Conservation (phyloP, 768 basidiomycete genomes). For the Lentinula lateritia region DNA sequence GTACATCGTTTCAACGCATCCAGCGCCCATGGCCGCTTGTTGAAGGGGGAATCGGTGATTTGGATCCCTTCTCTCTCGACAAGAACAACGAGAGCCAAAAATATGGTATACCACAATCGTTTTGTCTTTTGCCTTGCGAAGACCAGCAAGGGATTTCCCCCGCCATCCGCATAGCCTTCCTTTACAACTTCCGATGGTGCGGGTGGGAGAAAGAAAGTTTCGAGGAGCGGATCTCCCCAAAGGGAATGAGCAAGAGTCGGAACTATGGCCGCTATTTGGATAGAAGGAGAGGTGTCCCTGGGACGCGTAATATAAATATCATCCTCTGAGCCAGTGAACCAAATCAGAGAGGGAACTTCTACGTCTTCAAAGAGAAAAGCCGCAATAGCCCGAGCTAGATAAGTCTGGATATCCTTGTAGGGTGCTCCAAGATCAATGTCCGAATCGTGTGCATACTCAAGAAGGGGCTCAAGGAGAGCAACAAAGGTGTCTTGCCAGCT, state of each 20-base stretch:
- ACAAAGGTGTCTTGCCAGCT: slow-evolving; percentile 79
- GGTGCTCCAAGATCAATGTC: slow-evolving; percentile 21
- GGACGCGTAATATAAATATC: slow-evolving; percentile 48
- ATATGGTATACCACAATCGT: slow-evolving; percentile 70
- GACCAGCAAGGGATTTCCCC: slow-evolving; percentile 43
- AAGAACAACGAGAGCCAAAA: slow-evolving; percentile 52
- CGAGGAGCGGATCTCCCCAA: slow-evolving; percentile 76
- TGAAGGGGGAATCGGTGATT: slow-evolving; percentile 12
- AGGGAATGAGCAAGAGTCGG: slow-evolving; percentile 49
- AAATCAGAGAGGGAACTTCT: slow-evolving; percentile 62
- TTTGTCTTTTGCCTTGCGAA: slow-evolving; percentile 72
- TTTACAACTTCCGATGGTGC: slow-evolving; percentile 35
- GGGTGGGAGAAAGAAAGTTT: slow-evolving; percentile 52
- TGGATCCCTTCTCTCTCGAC: slow-evolving; percentile 25
- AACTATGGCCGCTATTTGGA: slow-evolving; percentile 39
- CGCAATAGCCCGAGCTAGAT: slow-evolving; percentile 65
- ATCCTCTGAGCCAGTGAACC: slow-evolving; percentile 55
- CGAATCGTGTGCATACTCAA: slow-evolving; percentile 32
- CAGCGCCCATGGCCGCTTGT: slow-evolving; percentile 34
- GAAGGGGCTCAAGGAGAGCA: slow-evolving; percentile 45
- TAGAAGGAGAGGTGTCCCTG: slow-evolving; percentile 15
- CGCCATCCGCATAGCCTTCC: slow-evolving; percentile 54
- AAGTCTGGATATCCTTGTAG: slow-evolving; percentile 38
- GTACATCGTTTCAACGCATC: slow-evolving; percentile 33
- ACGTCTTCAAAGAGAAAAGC: slow-evolving; percentile 75